Conservation (phyloP, 2,329 filamentous ascomycete genomes). For the Colletotrichum aenigma region DNA sequence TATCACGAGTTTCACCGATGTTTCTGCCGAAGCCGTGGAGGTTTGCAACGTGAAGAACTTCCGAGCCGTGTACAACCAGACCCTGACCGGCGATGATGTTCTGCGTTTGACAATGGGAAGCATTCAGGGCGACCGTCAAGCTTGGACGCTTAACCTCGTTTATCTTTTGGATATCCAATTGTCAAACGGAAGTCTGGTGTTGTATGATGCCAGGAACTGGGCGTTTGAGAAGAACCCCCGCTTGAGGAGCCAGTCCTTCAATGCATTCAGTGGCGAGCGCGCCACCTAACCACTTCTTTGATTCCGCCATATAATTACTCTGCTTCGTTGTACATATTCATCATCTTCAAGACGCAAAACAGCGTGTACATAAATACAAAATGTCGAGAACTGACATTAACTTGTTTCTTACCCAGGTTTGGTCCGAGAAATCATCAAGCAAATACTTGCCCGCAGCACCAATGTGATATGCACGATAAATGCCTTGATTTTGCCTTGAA, state of each 20-base stretch:
- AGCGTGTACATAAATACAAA: not conserved
- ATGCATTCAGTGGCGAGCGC: conserved; percentile 6
- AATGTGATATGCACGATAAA: not conserved
- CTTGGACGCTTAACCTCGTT: not conserved
- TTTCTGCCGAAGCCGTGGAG: not conserved
- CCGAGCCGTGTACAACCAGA: not conserved
- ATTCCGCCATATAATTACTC: not conserved
- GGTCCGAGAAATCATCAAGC: not conserved
- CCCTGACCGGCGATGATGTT: not conserved
- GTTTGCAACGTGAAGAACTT: conserved; percentile 9
- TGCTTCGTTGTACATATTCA: not conserved
- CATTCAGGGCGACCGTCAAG: not conserved
- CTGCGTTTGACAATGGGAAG: conserved; percentile 4
- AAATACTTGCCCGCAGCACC: not conserved
- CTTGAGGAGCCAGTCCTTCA: not conserved
- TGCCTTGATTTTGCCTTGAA: not conserved
- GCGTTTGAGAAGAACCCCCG: conserved; percentile 11
- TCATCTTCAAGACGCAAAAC: not conserved
- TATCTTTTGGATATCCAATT: conserved; percentile 10
- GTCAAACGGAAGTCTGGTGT: conserved; percentile 8
- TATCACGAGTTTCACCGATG: not conserved
- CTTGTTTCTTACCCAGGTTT: not conserved
- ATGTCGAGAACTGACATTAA: not conserved
- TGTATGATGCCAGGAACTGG: not conserved
- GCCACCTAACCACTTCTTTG: not conserved